phyloP scores from a whole-genome alignment of 345 rosid species.

The Garcia nutans region DNA sequence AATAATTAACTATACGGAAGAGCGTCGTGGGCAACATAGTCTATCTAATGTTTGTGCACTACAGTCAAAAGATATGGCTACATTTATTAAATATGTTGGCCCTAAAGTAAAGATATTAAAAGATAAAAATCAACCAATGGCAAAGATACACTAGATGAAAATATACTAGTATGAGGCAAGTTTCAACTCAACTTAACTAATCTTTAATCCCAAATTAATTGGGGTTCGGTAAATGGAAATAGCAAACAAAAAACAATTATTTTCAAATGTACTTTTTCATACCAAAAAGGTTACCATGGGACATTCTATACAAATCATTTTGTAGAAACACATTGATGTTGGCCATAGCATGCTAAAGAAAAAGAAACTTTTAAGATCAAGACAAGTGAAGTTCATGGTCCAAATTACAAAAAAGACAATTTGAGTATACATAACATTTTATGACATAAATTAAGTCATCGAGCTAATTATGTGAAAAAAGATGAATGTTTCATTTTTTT shows the following conservation, averaged over 20 bases:
- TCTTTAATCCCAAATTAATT: too few species aligned
- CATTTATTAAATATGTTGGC: neutral
- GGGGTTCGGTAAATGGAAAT: neutral
- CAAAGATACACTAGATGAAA: neutral
- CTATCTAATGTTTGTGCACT: constrained; percentile 46
- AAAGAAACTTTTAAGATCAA: neutral
- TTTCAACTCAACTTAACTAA: neutral
- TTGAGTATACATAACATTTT: neutral
- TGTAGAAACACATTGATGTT: neutral
- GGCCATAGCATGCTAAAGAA: too few species aligned
- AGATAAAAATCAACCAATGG: neutral
- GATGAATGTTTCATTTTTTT: neutral
- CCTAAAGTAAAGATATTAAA: neutral
- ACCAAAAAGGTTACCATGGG: neutral
- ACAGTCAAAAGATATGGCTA: neutral
- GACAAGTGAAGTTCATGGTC: neutral
- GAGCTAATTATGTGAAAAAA: neutral
- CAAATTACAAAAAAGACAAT: neutral
- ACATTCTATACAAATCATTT: neutral
- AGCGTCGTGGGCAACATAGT: constrained; percentile 66
- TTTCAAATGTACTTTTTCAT: neutral
- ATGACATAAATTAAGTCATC: neutral
- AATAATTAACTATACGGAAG: constrained; percentile 50
- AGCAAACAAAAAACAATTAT: neutral
- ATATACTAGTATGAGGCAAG: neutral